These are phyloP conservation scores for Fusarium anguioides DNA, from an alignment of 2,329 filamentous ascomycete genomes.

Conservation along the genomic window DNA sequence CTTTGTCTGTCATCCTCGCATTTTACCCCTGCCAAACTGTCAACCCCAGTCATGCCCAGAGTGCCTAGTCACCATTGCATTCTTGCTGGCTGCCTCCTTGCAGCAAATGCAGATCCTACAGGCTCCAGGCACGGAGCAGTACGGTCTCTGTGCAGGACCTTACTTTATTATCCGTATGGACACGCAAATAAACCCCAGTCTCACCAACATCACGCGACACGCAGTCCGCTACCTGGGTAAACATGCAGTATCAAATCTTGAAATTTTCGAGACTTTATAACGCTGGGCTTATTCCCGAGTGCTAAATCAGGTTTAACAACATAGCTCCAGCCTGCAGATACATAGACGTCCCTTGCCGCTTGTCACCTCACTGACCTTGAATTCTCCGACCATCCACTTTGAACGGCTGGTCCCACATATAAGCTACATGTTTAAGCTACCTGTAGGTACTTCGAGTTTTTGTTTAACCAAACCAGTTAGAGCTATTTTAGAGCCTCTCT, in stretches of 20 bases:
- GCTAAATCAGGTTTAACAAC: neutral
- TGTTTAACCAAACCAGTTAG: no score
- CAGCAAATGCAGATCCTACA: slow-evolving; percentile 22
- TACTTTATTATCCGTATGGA: slow-evolving; percentile 21
- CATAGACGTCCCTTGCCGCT: no score
- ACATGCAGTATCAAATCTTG: slow-evolving; percentile 9
- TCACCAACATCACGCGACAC: slow-evolving; percentile 39
- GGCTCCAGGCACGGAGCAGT: slow-evolving; percentile 14
- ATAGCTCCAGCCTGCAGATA: neutral
- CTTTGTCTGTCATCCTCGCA: slow-evolving; percentile 8
- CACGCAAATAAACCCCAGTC: slow-evolving; percentile 11
- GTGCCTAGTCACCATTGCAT: slow-evolving; percentile 15
- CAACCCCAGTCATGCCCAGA: slow-evolving; percentile 17
- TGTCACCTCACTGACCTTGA: neutral
- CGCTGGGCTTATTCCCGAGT: neutral
- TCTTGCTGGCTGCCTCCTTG: slow-evolving; percentile 30
- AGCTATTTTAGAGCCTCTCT: neutral
- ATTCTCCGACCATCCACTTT: slow-evolving; percentile 9
- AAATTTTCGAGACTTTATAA: neutral
- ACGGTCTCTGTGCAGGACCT: slow-evolving; percentile 4
- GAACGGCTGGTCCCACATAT: neutral
- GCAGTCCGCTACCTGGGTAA: no score
- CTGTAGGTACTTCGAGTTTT: no score
- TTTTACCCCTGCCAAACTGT: slow-evolving; percentile 14
- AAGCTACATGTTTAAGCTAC: no score